A percentile compares a stretch with the other conserved stretches of the same genome.
Conservation (phyloP, 352 stramenopile genomes). For the Pythium dissotocum region DNA sequence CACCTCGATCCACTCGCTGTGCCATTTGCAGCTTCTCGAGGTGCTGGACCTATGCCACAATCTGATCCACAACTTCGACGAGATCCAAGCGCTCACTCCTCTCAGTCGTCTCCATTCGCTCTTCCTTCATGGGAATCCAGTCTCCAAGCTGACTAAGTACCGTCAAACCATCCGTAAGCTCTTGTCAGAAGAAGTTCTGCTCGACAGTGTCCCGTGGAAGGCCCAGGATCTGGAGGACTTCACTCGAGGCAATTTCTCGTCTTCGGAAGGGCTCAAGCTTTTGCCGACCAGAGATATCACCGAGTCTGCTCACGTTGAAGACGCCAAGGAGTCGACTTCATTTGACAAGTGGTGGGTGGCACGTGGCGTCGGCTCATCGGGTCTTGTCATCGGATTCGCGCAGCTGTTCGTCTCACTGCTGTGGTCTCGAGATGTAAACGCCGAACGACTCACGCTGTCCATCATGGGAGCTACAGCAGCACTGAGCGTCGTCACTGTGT, state of each 20-base stretch:
- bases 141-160: conserved; percentile 3
- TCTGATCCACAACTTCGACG: conserved; percentile 3
- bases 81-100: neutral
- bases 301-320: neutral
- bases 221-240: conserved; percentile 8
- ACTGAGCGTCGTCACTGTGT: neutral
- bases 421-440: conserved; percentile 9
- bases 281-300: neutral
- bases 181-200: conserved; percentile 1
- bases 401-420: conserved; percentile 8
- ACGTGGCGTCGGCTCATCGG: conserved; percentile 1
- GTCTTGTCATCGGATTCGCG: conserved; percentile 14
- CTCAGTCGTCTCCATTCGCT: conserved; percentile 1
- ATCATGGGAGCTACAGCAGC: conserved; percentile 2
- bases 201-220: conserved; percentile 10
- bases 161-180: neutral
- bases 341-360: neutral
- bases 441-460: conserved; percentile 8
- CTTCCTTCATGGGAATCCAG: conserved; percentile 8
- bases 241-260: neutral
- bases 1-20: neutral
- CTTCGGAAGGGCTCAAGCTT: neutral
- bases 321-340: neutral
- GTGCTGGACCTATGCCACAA: conserved; percentile 14
- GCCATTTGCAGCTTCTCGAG: neutral